Base-by-base conservation (phyloP, 345 rosid species). In the rapeseed (Brassica napus) region DNA sequence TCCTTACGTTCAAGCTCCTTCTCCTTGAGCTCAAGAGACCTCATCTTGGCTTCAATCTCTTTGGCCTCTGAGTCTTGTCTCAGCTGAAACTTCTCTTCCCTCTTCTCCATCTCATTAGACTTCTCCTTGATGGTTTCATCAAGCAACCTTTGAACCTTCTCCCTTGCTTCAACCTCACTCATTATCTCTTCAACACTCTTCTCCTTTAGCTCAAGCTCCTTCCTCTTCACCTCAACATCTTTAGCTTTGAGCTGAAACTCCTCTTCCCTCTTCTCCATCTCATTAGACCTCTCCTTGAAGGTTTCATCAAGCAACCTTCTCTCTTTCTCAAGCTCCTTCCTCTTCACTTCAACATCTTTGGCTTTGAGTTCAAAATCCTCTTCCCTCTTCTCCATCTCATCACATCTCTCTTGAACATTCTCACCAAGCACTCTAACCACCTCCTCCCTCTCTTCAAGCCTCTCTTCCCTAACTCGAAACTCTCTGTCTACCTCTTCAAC, bases 31-130 rank as follows among this genome's bases (percentile, higher is more conserved):
- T 76, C 62, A 7, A 77, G 28, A 21, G 54, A 31, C 64, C 6
- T 62, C 1, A 1, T 69, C 39, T 49, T 69, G 10, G 0, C 63
- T 47, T 62, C 70, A 31, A n/a, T 61, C 55, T 47, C 64, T 34
- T 3, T 69, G 10, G 74, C 62, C 47, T 44, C 55, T 8, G 16
- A 37, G 52, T 16, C 8, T 14, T 42, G 54, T 69, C 18, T 77
- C 75, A 61, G 12, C 11, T 18, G 28, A 32, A 62, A 77, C 14
- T 12, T 0, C 1, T 62, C 71, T 23, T 71, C 65, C 31, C 57
- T 77, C 76, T 63, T 63, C 81, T 70, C 24, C 18, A 77, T 26
- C 31, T 47, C 75, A 34, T 0, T 63, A 1, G n/a, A 9, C 44
- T 32, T 77, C 64, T 49, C 39, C 0, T 24, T n/a, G 4, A 61